Evolutionary conservation across 1,284 basidiomycete species (phyloP).

Genomic region (Pseudozyma tsukubaensis): DNA sequence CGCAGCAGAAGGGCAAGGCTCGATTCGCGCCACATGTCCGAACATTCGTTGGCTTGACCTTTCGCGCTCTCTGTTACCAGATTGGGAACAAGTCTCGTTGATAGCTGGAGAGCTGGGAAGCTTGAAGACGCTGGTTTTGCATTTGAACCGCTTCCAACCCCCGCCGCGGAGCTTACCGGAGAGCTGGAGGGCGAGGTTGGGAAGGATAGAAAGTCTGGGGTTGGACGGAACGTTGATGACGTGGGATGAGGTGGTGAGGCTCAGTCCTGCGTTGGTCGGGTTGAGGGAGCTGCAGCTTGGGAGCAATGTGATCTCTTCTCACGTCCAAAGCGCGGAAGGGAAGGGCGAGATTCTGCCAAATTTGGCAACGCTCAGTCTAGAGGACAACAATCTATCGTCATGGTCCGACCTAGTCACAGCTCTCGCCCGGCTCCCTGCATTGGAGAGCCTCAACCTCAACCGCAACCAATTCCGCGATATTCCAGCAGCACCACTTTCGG

Average conservation of each 20-base stretch:
- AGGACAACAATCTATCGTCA: slow-evolving; percentile 76
- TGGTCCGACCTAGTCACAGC: slow-evolving; percentile 75
- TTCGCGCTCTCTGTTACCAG: slow-evolving; percentile 79
- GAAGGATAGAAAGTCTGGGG: slow-evolving; percentile 76
- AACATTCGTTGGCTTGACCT: slow-evolving; percentile 83
- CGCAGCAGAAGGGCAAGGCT: slow-evolving; percentile 73
- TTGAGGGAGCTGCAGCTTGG: slow-evolving; percentile 80
- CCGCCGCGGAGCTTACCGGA: slow-evolving; percentile 56
- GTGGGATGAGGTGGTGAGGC: slow-evolving; percentile 75
- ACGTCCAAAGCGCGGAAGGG: neutral
- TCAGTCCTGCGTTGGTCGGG: slow-evolving; percentile 74
- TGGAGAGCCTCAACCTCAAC: slow-evolving; percentile 78
- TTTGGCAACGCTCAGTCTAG: slow-evolving; percentile 78
- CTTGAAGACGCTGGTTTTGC: slow-evolving; percentile 77
- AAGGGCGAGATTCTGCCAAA: slow-evolving; percentile 31
- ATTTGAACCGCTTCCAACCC: slow-evolving; percentile 66
- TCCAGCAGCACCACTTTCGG: slow-evolving; percentile 62
- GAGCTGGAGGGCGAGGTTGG: slow-evolving; percentile 71
- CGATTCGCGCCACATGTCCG: slow-evolving; percentile 76
- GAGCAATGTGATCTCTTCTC: slow-evolving; percentile 75
- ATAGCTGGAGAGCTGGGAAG: slow-evolving; percentile 77
- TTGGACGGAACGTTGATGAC: slow-evolving; percentile 79
- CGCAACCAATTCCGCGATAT: slow-evolving; percentile 75
- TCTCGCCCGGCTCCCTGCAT: slow-evolving; percentile 73
- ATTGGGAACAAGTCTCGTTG: slow-evolving; percentile 78